Base-by-base conservation (phyloP, 129 eudicot genomes). In the Flaveria trinervia region DNA sequence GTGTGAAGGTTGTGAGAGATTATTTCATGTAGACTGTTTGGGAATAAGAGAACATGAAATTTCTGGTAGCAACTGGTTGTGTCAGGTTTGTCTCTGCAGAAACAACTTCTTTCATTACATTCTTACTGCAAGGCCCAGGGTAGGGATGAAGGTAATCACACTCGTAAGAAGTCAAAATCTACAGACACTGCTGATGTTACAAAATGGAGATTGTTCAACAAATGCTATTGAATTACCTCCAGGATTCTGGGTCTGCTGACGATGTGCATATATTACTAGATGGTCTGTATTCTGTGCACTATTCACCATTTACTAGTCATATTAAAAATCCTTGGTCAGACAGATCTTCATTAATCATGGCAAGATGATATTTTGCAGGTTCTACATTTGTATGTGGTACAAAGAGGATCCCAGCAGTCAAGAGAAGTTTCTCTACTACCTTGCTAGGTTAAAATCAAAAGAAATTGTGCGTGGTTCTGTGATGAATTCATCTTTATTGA, bases 301-400 rank as follows among this genome's bases (percentile, higher is more conserved):
- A 56, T 49, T 65, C 22, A 77, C 68, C 75, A 45, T n/a, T 79
- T 79, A 52, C 17, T 50, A 14, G 41, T 59, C 73, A 62, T 70
- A 76, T 65, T 74, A 54, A 52, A 49, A 71, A 33, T 79, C 77
- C n/a, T 45, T 56, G 49, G 71, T 65, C 51, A 67, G 33, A 33
- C 44, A n/a, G 1, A 5, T 50, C 62, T 74, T 23, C 22, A 50
- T 45, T 78, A 33, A 74, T 61, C 17, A 74, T 22, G 67, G 41
- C 45, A 48, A 77, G 61, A 36, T 41, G 74, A 73, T 71, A 55
- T 80, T 65, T 28, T 87, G 89, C 92, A 94, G 99, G 99, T 91
- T 94, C 81, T 91, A 91, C 86, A 87, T 94, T 68, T 91, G 96
- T 85, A 77, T 92, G 50, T 94, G 99, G 99, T 94, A 87, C 86